A percentile compares a stretch with the other conserved stretches of the same genome.
phyloP scores from a whole-genome alignment of 169 alveolate species.

The Cryptosporidium bovis region DNA sequence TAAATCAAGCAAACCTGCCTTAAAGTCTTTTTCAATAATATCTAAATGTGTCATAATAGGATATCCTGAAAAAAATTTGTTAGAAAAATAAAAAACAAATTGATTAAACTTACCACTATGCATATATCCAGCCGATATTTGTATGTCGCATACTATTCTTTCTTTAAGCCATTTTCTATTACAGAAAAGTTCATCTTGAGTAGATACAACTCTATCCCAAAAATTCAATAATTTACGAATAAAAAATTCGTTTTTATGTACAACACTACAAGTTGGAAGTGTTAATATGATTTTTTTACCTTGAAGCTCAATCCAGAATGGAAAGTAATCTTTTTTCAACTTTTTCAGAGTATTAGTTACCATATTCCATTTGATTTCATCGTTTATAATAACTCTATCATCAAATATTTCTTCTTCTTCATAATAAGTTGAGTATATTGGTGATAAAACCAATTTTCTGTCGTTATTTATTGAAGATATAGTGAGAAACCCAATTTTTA shows the following conservation, averaged over 20 bases:
- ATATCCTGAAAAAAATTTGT: conserved; percentile 19
- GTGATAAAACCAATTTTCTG: conserved; percentile 1
- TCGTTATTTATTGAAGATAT: conserved; percentile 1
- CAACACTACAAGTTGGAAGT: conserved; percentile 17
- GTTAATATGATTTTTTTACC: conserved; percentile 55
- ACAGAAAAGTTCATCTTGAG: conserved; percentile 40
- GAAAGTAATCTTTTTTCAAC: neutral
- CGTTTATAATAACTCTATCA: neutral
- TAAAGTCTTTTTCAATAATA: conserved; percentile 14
- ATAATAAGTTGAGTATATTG: conserved; percentile 17
- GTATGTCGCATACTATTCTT: conserved; percentile 62
- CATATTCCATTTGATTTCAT: conserved; percentile 3
- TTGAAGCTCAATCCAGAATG: conserved; percentile 56
- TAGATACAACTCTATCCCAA: conserved; percentile 58
- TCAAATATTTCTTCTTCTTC: neutral
- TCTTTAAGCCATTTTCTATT: conserved; percentile 44
- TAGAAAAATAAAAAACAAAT: neutral
- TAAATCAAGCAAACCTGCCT: conserved; percentile 26
- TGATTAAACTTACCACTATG: conserved; percentile 65
- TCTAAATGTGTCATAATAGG: conserved; percentile 67
- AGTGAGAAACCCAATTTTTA: conserved; percentile 7
- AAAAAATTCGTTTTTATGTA: neutral
- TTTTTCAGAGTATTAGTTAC: neutral
- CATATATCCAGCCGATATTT: conserved; percentile 71
- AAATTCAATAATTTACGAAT: conserved; percentile 26